Evolutionary conservation across 352 stramenopile genomes (phyloP).

Genomic region (Pythium grandisporangium): DNA sequence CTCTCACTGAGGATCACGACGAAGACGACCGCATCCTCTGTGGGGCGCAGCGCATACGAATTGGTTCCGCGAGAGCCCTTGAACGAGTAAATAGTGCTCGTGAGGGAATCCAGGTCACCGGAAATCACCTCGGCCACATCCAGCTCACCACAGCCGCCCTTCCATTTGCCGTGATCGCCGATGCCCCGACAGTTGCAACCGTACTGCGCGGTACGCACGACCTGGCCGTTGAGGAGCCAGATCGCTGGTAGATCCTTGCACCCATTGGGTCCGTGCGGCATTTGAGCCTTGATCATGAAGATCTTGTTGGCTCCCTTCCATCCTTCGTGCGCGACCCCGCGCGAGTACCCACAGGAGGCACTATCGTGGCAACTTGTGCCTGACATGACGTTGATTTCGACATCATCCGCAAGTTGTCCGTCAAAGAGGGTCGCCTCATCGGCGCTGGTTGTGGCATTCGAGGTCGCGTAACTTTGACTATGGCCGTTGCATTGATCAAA

Average conservation of each 20-base stretch:
- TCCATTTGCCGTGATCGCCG: conserved; percentile 17
- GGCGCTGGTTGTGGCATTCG: conserved; percentile 14
- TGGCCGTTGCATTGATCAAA: conserved; percentile 32
- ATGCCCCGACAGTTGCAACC: conserved; percentile 40
- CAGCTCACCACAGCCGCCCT: conserved; percentile 40
- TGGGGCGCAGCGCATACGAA: conserved; percentile 14
- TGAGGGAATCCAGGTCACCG: conserved; percentile 14
- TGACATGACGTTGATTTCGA: conserved; percentile 41
- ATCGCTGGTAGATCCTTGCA: conserved; percentile 22
- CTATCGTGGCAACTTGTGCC: conserved; percentile 8
- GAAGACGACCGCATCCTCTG: conserved; percentile 16
- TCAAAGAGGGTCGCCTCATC: conserved; percentile 8
- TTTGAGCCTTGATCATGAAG: conserved; percentile 34
- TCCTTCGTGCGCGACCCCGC: conserved; percentile 20
- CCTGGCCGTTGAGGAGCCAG: conserved; percentile 36
- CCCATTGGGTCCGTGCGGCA: conserved; percentile 13
- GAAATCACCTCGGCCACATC: conserved; percentile 33
- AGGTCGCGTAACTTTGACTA: conserved; percentile 31
- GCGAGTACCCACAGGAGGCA: conserved; percentile 13
- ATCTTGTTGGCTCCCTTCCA: conserved; percentile 37
- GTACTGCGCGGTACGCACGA: conserved; percentile 37
- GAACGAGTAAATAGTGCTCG: conserved; percentile 40
- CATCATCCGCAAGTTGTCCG: conserved; percentile 18
- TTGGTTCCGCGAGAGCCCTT: conserved; percentile 25
- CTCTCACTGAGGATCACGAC: conserved; percentile 22